Percentiles rank a stretch among this genome's conserved stretches.
Conservation (phyloP, 106 monocot genomes). For the Dendrobium huoshanense region DNA sequence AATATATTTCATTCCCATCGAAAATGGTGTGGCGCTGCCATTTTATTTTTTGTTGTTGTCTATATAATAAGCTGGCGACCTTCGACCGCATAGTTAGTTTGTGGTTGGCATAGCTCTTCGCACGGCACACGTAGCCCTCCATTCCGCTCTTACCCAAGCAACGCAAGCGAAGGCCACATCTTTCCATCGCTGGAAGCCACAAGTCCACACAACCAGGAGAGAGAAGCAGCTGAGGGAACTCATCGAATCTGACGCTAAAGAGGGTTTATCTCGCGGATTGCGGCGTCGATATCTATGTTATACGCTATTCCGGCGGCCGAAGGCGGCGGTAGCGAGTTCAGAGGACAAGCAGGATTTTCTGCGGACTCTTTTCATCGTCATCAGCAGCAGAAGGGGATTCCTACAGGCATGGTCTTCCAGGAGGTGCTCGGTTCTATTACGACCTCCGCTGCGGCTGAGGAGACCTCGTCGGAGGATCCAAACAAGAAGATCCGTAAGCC, state of each 20-base stretch:
- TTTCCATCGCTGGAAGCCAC: neutral
- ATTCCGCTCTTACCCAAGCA: neutral
- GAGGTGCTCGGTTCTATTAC: neutral
- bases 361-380: neutral
- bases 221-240: neutral
- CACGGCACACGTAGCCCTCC: neutral
- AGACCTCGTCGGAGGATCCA: slow-evolving; percentile 19
- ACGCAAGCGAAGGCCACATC: neutral
- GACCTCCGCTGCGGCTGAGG: slow-evolving; percentile 6
- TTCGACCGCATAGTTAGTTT: no score
- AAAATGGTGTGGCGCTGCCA: no score
- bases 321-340: neutral
- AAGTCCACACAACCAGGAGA: neutral
- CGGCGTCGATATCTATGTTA: neutral
- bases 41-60: no score
- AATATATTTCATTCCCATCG: no score
- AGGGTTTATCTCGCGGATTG: neutral
- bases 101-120: neutral
- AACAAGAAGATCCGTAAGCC: slow-evolving; percentile 52
- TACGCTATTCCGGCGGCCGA: neutral
- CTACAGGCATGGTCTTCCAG: neutral
- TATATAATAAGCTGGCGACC: no score
- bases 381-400: neutral
- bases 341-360: neutral
- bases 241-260: neutral